These are phyloP conservation scores for Tulasnella calospora DNA, from an alignment of 768 basidiomycete genomes.

Conservation along the genomic window DNA sequence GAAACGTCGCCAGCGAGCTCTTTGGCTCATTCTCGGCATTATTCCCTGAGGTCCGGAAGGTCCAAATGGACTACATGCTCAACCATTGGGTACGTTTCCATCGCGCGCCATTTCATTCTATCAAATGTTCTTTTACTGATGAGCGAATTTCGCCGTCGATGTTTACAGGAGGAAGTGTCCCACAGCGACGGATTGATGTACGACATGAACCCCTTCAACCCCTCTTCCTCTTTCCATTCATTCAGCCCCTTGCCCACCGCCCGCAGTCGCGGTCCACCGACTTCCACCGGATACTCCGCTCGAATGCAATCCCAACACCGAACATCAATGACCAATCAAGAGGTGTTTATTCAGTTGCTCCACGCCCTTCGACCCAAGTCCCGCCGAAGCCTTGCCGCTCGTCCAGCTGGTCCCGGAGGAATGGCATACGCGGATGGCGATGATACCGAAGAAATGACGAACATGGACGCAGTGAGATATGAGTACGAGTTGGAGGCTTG, in stretches of 20 bases:
- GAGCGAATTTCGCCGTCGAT: neutral
- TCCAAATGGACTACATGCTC: slow-evolving; percentile 24
- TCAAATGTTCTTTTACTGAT: neutral
- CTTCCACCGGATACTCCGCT: neutral
- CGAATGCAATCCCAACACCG: slow-evolving; percentile 12
- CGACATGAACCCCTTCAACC: slow-evolving; percentile 23
- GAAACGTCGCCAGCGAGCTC: slow-evolving; percentile 20
- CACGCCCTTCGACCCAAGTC: slow-evolving; percentile 23
- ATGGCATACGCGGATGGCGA: neutral
- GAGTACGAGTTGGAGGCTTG: slow-evolving; percentile 9
- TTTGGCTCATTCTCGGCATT: slow-evolving; percentile 19
- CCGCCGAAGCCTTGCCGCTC: slow-evolving; percentile 17
- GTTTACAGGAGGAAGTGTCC: slow-evolving; percentile 25
- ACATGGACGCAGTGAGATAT: slow-evolving; percentile 5
- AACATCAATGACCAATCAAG: slow-evolving; percentile 21
- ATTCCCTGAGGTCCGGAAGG: slow-evolving; percentile 23
- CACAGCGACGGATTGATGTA: slow-evolving; percentile 24
- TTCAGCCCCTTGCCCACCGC: neutral
- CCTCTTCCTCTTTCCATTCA: slow-evolving; percentile 17
- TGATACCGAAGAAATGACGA: slow-evolving; percentile 9
- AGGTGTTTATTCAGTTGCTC: slow-evolving; percentile 18
- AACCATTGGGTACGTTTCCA: slow-evolving; percentile 19
- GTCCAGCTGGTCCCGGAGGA: slow-evolving; percentile 9
- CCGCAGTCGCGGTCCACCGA: slow-evolving; percentile 1
- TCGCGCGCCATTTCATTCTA: neutral